Evolutionary conservation across 257 asterid genomes (phyloP).

Genomic region (Asclepias syriaca): DNA sequence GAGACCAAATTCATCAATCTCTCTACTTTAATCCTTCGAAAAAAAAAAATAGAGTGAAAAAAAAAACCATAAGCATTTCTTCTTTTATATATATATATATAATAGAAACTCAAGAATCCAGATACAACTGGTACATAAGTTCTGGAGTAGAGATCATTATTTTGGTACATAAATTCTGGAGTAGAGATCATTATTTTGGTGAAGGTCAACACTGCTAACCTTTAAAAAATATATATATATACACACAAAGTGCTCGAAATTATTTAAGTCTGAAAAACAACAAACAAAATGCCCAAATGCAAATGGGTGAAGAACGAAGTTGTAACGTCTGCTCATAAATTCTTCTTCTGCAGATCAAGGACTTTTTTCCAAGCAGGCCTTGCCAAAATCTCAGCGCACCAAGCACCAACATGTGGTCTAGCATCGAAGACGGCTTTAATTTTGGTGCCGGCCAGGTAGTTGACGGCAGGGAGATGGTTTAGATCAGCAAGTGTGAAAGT

Average conservation of each 20-base stretch:
- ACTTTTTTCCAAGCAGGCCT: conserved; percentile 58
- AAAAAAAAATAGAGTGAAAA: too few species aligned
- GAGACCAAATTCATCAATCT: too few species aligned
- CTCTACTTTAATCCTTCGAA: too few species aligned
- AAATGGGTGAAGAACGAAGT: neutral
- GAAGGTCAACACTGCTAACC: neutral
- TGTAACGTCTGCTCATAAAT: neutral
- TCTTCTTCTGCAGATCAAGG: conserved; percentile 23
- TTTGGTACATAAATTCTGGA: neutral
- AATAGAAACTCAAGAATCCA: neutral
- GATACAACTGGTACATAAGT: neutral
- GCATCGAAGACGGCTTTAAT: conserved; percentile 26
- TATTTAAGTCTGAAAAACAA: neutral
- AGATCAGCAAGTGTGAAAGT: conserved; percentile 55
- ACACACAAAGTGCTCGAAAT: too few species aligned
- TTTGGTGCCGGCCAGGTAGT: conserved; percentile 20
- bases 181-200: neutral
- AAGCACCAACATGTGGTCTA: conserved; percentile 47
- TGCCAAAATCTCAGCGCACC: conserved; percentile 46
- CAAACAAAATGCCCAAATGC: neutral
- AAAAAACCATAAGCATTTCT: too few species aligned
- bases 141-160: neutral
- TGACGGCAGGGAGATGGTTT: conserved; percentile 45
- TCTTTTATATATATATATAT: too few species aligned
- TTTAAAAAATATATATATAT: too few species aligned